Conservation (phyloP, 2,329 filamentous ascomycete genomes). For the Xylaria sp. region DNA sequence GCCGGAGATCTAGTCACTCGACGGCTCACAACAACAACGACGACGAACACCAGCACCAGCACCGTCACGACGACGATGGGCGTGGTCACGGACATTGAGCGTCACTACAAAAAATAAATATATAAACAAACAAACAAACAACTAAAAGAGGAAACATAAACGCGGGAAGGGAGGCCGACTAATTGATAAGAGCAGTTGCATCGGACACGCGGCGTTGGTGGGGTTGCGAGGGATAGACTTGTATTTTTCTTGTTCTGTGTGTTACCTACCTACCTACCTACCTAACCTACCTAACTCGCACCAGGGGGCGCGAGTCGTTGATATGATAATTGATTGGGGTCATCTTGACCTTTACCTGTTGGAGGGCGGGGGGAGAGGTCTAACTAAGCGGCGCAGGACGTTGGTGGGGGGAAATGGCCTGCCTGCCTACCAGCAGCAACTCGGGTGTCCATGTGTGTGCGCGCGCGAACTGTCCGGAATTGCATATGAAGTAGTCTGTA, state of each 20-base stretch:
- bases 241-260: constrained; percentile 6
- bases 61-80: constrained; percentile 19
- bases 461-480: too few relatives aligned
- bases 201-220: constrained; percentile 5
- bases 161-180: too few relatives aligned
- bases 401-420: not conserved
- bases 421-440: too few relatives aligned
- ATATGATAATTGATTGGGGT: not conserved
- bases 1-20: constrained; percentile 39
- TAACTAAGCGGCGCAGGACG: too few relatives aligned
- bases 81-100: constrained; percentile 4
- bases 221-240: not conserved
- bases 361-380: too few relatives aligned
- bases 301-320: not conserved
- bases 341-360: too few relatives aligned
- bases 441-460: too few relatives aligned
- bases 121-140: not conserved
- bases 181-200: constrained; percentile 2
- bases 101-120: not conserved
- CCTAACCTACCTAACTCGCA: too few relatives aligned
- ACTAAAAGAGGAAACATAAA: too few relatives aligned
- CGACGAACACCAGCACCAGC: constrained; percentile 33
- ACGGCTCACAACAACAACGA: constrained; percentile 34
- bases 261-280: too few relatives aligned
- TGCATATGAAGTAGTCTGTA: too few relatives aligned